These are phyloP conservation scores for Speleostelium caveatum DNA, from an alignment of 78 protist genomes.

Conservation along the genomic window DNA sequence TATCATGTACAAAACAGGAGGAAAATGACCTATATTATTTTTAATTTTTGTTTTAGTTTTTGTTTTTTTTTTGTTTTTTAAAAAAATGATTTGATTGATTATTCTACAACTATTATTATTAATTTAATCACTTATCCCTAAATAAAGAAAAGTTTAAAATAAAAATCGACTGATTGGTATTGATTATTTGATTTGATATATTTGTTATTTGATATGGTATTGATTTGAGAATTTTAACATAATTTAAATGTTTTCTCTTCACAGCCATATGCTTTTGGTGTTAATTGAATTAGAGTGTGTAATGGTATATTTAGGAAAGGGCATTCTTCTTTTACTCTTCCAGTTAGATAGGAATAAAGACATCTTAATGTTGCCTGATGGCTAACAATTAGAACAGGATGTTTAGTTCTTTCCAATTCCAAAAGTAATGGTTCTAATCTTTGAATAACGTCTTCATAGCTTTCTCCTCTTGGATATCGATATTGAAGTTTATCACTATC, in stretches of 20 bases:
- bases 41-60: too few species aligned
- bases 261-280: constrained; percentile 84
- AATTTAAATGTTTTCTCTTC: constrained; percentile 76
- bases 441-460: constrained; percentile 89
- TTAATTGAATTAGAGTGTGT: constrained; percentile 89
- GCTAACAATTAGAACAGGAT: constrained; percentile 86
- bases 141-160: too few species aligned
- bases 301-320: constrained; percentile 85
- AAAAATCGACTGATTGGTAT: too few species aligned
- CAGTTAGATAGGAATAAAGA: constrained; percentile 87
- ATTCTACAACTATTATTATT: too few species aligned
- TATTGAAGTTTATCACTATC: constrained; percentile 85
- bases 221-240: too few species aligned
- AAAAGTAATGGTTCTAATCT: constrained; percentile 93
- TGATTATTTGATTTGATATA: too few species aligned
- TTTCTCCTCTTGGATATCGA: constrained; percentile 96
- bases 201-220: too few species aligned
- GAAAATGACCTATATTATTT: too few species aligned
- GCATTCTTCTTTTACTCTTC: constrained; percentile 76
- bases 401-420: constrained; percentile 90
- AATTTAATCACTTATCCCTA: too few species aligned
- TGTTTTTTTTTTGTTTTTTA: too few species aligned
- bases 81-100: too few species aligned
- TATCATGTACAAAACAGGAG: too few species aligned
- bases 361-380: constrained; percentile 95